Conservation (phyloP, 345 rosid species). For the Carallia brachiata region DNA sequence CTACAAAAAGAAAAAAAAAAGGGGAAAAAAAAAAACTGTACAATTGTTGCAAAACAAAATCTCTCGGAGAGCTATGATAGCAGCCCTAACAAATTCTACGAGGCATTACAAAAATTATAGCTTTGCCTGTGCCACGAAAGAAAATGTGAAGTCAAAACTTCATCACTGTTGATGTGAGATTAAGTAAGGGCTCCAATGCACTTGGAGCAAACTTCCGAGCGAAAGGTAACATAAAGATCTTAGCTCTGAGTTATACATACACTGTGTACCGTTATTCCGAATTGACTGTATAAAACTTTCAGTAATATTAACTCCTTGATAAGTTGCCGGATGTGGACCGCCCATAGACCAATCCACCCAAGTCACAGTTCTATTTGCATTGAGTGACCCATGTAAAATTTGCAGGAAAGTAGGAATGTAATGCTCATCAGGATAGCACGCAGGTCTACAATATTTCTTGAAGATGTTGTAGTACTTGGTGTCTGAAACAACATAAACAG, state of each 20-base stretch:
- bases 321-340: conserved; percentile 84
- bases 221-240: conserved; percentile 75
- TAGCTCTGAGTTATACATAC: conserved; percentile 61
- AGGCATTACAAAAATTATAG: neutral
- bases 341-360: conserved; percentile 93
- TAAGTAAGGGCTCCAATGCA: conserved; percentile 67
- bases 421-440: conserved; percentile 95
- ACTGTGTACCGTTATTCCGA: conserved; percentile 57
- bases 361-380: conserved; percentile 72
- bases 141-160: conserved; percentile 37
- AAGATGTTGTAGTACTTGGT: conserved; percentile 62
- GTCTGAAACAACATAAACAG: conserved; percentile 63
- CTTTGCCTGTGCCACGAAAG: neutral
- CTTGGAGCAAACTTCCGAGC: conserved; percentile 85
- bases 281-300: conserved; percentile 59
- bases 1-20: neutral
- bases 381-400: conserved; percentile 71
- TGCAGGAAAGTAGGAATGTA: conserved; percentile 77
- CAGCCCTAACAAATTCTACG: conserved; percentile 8
- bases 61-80: conserved; percentile 7
- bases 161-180: conserved; percentile 64
- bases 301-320: conserved; percentile 48
- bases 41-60: conserved; percentile 15
- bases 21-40: conserved; percentile 1
- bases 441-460: conserved; percentile 74